Conservation (phyloP, 1,284 basidiomycete genomes). For the Rhodotorula sp. region DNA sequence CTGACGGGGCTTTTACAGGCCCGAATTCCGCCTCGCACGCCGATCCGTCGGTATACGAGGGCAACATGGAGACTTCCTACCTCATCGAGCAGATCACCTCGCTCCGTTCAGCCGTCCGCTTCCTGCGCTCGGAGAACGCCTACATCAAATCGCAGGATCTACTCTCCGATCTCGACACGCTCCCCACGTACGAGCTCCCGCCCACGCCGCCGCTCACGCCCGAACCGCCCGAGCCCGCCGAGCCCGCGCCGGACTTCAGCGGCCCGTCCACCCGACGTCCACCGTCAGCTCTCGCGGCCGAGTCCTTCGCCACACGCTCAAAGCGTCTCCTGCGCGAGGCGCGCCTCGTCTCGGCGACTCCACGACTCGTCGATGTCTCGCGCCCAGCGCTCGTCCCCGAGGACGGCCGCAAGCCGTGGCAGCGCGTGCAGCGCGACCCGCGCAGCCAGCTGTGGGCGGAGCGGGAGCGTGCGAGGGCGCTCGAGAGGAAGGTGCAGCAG, state of each 20-base stretch:
- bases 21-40: not conserved
- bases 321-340: conserved; percentile 80
- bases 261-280: conserved; percentile 51
- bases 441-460: conserved; percentile 75
- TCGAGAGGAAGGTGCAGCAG: conserved; percentile 64
- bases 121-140: conserved; percentile 86
- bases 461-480: conserved; percentile 67
- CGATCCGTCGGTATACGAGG: conserved; percentile 60
- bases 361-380: conserved; percentile 78
- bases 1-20: not conserved
- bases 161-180: conserved; percentile 71
- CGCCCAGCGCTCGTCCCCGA: conserved; percentile 56
- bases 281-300: conserved; percentile 54
- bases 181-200: conserved; percentile 63
- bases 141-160: conserved; percentile 87
- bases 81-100: conserved; percentile 84
- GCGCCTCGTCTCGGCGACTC: conserved; percentile 73
- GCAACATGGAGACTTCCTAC: conserved; percentile 78
- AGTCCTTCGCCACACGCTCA: conserved; percentile 72
- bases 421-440: conserved; percentile 71
- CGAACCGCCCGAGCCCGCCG: conserved; percentile 11
- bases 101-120: conserved; percentile 83
- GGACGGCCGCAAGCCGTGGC: conserved; percentile 61
- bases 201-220: conserved; percentile 36
- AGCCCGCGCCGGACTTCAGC: not conserved